Evolutionary conservation across 768 basidiomycete species (phyloP).

Genomic region (Naganishia vaughanmartiniae): DNA sequence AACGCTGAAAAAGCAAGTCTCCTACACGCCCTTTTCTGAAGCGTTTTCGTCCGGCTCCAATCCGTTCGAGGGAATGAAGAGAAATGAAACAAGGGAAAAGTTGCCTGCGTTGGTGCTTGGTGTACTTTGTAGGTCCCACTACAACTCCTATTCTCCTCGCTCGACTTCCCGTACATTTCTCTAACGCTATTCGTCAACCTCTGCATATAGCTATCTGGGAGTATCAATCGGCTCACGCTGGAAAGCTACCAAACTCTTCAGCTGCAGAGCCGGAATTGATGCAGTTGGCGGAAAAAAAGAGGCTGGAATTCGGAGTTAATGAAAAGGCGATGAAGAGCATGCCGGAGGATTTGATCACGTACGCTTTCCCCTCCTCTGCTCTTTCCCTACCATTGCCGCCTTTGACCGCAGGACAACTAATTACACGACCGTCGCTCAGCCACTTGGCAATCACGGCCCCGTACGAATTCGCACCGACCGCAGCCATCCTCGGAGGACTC

Average conservation of each 20-base stretch:
- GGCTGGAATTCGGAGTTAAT: conserved; percentile 67
- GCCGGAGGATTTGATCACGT: conserved; percentile 67
- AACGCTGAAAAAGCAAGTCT: conserved; percentile 58
- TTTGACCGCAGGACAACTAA: no score
- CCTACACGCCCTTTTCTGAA: conserved; percentile 57
- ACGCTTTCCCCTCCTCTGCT: conserved; percentile 19
- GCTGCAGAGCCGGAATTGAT: conserved; percentile 61
- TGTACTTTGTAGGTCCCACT: conserved; percentile 61
- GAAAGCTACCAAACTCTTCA: conserved; percentile 60
- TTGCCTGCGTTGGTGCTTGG: conserved; percentile 71
- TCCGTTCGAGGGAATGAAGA: conserved; percentile 67
- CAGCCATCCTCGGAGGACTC: conserved; percentile 91
- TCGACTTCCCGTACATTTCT: background rate
- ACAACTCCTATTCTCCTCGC: background rate
- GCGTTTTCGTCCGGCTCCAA: conserved; percentile 53
- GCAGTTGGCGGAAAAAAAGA: conserved; percentile 63
- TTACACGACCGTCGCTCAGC: conserved; percentile 55
- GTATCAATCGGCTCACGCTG: conserved; percentile 64
- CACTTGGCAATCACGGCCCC: conserved; percentile 66
- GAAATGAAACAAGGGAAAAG: conserved; percentile 75
- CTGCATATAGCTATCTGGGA: conserved; percentile 72
- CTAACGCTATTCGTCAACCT: background rate
- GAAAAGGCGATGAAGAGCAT: conserved; percentile 38
- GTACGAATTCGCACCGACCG: conserved; percentile 86
- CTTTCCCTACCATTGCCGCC: background rate